Evolutionary conservation across 1,139 yeast genomes (phyloP), one percentile per base, ranked within the genome.

Genomic region (Sugiyamaella grinbergsii): DNA sequence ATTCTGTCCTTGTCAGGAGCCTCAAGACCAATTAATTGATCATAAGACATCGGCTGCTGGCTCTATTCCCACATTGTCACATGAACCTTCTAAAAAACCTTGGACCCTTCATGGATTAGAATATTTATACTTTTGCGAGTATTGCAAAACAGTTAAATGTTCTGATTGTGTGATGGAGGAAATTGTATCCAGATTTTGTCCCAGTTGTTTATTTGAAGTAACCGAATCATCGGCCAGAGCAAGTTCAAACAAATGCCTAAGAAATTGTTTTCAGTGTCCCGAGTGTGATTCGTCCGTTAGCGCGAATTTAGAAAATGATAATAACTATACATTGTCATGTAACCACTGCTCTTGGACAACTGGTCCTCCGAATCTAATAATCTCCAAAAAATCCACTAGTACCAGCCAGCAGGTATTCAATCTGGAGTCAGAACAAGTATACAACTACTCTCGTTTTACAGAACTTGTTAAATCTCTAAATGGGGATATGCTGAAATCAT

Each of bases 261-360:
- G 68, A 26, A 59, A 58, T 48, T 64, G 68, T 41, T 55, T 62
- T 20, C 55, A 54, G 23, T 64, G 68, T 41, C 68, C 68, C 0
- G 26, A 42, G 16, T 64, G 68, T 51, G 34, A 39, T 8, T 47
- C 58, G 8, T 20, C 55, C 3, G 47, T 53, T 24, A 43, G 24
- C 19, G 40, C 38, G 4, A 42, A 26, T 16, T 26, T 37, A 20
- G 32, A 34, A 19, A 8, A n/a, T 10, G 34, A 20, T 11, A 47
- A 44, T 16, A 40, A 40, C 18, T 54, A 59, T 37, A 36, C 32
- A 3, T 36, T 62, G 40, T 33, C 36, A n/a, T 63, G 67, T 49
- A 58, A 56, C 13, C 50, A 53, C 41, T 62, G 67, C 45, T 54
- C 52, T 5, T 62, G 63, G 61, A 54, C 44, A 16, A 31, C 5